A percentile compares a stretch with the other conserved stretches of the same genome.
Conservation (phyloP, 495 filamentous ascomycete species). For the Aspergillus ostianus region DNA sequence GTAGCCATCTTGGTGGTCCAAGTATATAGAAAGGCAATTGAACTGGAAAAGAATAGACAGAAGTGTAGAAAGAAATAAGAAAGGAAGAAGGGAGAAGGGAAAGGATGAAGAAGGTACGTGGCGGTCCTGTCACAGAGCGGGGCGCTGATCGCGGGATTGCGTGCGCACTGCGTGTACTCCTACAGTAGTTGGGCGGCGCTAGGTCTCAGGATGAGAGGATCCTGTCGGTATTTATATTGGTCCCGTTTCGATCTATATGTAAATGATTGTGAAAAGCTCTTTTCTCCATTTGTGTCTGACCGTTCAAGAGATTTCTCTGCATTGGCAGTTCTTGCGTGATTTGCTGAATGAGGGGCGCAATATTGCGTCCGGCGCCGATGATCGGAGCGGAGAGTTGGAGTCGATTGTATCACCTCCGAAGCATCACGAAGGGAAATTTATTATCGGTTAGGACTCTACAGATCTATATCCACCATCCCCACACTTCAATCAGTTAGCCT, state of each 20-base stretch:
- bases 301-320: neutral
- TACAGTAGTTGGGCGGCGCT: neutral
- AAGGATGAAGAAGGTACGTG: conserved; percentile 6
- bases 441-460: too few relatives aligned
- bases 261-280: too few relatives aligned
- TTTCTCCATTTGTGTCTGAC: neutral
- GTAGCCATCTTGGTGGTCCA: conserved; percentile 38
- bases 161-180: neutral
- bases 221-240: neutral
- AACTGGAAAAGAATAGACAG: neutral
- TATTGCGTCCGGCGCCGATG: neutral
- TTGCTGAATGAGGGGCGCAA: neutral
- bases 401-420: too few relatives aligned
- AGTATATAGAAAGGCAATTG: neutral
- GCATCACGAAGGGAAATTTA: too few relatives aligned
- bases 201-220: neutral
- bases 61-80: neutral
- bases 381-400: neutral
- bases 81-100: conserved; percentile 4
- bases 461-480: too few relatives aligned
- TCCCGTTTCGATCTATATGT: too few relatives aligned
- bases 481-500: too few relatives aligned
- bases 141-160: conserved; percentile 19
- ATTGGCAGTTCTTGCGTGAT: neutral
- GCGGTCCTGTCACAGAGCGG: conserved; percentile 10